Percentiles rank a stretch among this genome's conserved stretches.
phyloP scores from a whole-genome alignment of 345 rosid genomes.

The Populus alba region DNA sequence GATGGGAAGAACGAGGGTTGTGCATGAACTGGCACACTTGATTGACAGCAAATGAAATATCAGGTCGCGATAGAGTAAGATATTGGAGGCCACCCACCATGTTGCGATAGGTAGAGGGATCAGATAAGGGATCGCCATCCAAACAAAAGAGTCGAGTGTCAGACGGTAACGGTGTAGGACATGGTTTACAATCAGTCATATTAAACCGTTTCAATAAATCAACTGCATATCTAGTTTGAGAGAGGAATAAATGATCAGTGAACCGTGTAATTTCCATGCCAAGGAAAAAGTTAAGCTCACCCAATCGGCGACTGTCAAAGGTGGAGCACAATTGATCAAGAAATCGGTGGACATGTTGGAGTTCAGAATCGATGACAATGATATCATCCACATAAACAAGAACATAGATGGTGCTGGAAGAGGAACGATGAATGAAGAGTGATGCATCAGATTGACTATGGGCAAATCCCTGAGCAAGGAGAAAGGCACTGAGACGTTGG shows the following conservation, averaged over 20 bases:
- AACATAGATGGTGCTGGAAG: accelerated
- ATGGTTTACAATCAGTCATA: neutral
- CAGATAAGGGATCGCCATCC: neutral
- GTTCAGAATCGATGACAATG: neutral
- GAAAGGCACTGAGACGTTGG: neutral
- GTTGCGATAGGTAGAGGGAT: neutral
- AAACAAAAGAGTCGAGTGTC: neutral
- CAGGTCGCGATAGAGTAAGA: neutral
- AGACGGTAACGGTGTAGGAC: neutral
- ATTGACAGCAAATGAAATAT: accelerated
- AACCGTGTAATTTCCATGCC: neutral
- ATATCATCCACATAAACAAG: no score
- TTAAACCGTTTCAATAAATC: neutral
- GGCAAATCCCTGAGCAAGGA: neutral
- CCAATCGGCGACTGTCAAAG: accelerated
- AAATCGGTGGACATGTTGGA: accelerated
- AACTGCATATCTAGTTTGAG: neutral
- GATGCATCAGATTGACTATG: neutral
- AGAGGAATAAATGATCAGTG: no score
- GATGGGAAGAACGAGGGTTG: neutral
- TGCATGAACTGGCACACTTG: neutral
- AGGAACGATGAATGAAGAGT: no score
- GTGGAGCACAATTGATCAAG: neutral
- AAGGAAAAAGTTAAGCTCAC: neutral
- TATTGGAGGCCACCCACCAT: neutral